These are phyloP conservation scores for Orbilia blumenaviensis DNA, from an alignment of 2,329 filamentous ascomycete species.

Conservation along the genomic window DNA sequence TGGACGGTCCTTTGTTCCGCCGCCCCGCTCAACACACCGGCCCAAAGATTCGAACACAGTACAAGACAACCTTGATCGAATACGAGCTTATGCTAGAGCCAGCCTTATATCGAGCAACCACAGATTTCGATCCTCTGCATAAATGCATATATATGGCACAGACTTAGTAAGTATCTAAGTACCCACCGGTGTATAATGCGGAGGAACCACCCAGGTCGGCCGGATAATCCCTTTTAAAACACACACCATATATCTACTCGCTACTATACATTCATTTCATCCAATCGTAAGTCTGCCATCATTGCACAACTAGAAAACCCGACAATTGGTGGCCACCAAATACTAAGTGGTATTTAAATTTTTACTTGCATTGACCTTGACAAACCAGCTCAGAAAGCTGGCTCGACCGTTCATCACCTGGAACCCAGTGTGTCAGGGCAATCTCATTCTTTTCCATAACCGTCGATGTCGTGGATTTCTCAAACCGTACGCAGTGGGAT, in stretches of 20 bases:
- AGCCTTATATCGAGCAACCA: background rate
- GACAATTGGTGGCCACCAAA: background rate
- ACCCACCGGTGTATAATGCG: no score
- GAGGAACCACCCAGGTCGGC: background rate
- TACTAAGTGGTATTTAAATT: no score
- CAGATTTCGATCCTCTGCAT: background rate
- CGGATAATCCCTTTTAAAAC: constrained; percentile 1
- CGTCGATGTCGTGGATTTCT: background rate
- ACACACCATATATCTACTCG: background rate
- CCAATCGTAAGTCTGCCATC: background rate
- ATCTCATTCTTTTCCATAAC: background rate
- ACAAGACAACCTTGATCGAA: no score
- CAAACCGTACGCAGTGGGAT: background rate
- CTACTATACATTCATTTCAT: background rate
- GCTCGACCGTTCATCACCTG: background rate
- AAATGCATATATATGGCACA: background rate
- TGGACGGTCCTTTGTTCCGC: background rate
- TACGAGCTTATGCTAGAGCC: constrained; percentile 6
- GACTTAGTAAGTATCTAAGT: no score
- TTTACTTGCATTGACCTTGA: background rate
- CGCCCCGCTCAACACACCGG: background rate
- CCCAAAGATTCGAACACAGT: no score
- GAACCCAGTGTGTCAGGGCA: background rate
- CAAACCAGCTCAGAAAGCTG: background rate
- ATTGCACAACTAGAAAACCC: background rate